Base-by-base conservation (phyloP, 1,139 yeast genomes). In the Yamadazyma sp. region DNA sequence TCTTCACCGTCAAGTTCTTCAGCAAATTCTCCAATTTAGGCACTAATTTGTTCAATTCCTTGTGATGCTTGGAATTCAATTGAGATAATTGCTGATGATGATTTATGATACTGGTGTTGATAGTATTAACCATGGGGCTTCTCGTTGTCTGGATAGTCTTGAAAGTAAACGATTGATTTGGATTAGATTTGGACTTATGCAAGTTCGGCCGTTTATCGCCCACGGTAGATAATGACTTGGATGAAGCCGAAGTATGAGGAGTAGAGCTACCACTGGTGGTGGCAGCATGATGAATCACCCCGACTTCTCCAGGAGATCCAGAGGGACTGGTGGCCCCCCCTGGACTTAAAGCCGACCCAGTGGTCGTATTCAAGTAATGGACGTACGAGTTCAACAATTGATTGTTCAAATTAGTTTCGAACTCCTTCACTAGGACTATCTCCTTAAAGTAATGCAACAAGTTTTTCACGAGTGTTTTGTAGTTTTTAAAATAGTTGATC, bases 381-480 rank as follows among this genome's bases (percentile, higher is more conserved):
- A 26, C 39, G 33, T 39, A 49, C 26, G 84, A 71, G 45, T 73
- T 76, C 39, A 82, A 69, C 57, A 85, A 63, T 52, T 83, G 87
- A 43, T 69, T 68, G 53, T 81, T 81, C 42, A 84, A 74, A 50
- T 80, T 75, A 36, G 84, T 79, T 48, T 80, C 82, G 49, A 83
- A 85, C 56, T 82, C 86, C 53, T 82, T 83, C 22, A 85, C 82
- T 41, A 80, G 66, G 4, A 81, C 66, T 32, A 81, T 69, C 48
- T 83, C 87, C 47, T 77, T 78, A 48, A 81, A 73, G 56, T 85
- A 85, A 45, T 70, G 68, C 25, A 79, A 67, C 44, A 84, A 56
- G 14, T 85, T 79, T 50, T 80, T 81, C 46, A 85, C 69, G 44
- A 84, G 75, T 58, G 77, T 78, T 53, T 83, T 80, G 88, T 91